Conservation (phyloP, 495 filamentous ascomycete species). For the Neurospora pannonica region DNA sequence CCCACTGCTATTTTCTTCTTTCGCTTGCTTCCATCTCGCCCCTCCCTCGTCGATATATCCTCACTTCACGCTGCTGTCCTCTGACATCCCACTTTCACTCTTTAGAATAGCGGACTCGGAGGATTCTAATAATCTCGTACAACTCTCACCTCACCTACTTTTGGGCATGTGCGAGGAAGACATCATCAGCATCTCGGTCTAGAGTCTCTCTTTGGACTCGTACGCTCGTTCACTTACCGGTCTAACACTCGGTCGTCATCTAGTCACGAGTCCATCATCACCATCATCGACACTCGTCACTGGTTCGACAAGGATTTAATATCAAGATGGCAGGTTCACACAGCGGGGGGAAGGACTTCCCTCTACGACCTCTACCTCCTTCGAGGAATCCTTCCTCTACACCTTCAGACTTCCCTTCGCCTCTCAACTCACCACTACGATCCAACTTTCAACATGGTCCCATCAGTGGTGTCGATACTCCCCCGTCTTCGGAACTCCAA, state of each 20-base stretch:
- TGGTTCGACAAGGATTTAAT: background rate
- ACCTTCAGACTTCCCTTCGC: conserved; percentile 1
- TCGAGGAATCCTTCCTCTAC: conserved; percentile 1
- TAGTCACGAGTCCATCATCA: background rate
- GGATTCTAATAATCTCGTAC: background rate
- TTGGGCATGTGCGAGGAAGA: background rate
- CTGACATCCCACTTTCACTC: background rate
- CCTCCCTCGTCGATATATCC: background rate
- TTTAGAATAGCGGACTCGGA: background rate
- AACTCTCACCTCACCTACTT: background rate
- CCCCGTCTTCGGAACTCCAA: background rate
- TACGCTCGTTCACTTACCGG: background rate
- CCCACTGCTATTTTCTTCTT: background rate
- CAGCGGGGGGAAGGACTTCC: conserved; percentile 2
- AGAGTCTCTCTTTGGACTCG: background rate
- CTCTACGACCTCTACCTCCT: background rate
- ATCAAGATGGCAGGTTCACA: background rate
- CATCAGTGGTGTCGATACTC: background rate
- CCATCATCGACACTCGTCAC: background rate
- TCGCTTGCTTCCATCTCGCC: background rate
- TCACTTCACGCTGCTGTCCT: background rate
- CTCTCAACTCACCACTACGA: background rate
- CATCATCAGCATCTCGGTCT: background rate
- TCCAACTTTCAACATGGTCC: background rate
- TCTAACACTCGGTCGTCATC: background rate